A percentile compares a stretch with the other conserved stretches of the same genome.
Evolutionary conservation across 164 flowering plant species (phyloP).

Genomic region (Vitis amurensis): DNA sequence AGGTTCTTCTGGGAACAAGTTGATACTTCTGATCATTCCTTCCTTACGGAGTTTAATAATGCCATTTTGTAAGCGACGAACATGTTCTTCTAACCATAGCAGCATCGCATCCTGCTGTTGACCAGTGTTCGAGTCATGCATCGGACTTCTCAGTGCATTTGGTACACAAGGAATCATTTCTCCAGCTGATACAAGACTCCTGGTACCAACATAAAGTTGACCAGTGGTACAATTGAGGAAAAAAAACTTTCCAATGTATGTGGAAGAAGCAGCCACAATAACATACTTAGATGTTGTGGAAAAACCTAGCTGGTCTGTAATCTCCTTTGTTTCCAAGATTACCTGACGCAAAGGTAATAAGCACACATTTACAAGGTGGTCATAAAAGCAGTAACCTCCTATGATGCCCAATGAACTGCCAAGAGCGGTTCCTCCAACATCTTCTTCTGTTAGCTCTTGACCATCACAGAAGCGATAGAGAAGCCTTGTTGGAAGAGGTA

Average conservation of each 20-base stretch:
- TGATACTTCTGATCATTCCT: conserved; percentile 42
- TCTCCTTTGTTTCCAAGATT: conserved; percentile 41
- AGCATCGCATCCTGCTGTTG: conserved; percentile 78
- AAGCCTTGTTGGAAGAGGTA: conserved; percentile 77
- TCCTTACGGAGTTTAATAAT: conserved; percentile 51
- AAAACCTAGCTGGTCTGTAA: conserved; percentile 33
- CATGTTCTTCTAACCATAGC: conserved; percentile 94
- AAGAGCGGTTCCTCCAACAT: conserved; percentile 1
- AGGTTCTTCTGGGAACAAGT: conserved; percentile 62
- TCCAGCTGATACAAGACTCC: conserved; percentile 45
- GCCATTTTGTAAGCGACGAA: conserved; percentile 71
- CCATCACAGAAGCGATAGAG: conserved; percentile 88
- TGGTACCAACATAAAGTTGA: conserved; percentile 82
- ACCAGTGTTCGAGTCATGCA: conserved; percentile 30
- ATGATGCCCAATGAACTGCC: conserved; percentile 56
- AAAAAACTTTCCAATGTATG: conserved; percentile 54
- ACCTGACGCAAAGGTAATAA: conserved; percentile 56
- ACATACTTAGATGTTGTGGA: conserved; percentile 42
- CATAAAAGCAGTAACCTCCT: conserved; percentile 82
- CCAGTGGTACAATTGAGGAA: conserved; percentile 71
- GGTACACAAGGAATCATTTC: conserved; percentile 94
- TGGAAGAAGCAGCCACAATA: conserved; percentile 66
- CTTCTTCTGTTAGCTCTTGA: conserved; percentile 38
- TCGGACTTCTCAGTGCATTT: conserved; percentile 36
- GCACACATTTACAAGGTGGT: conserved; percentile 65